Evolutionary conservation across 2,329 filamentous ascomycete genomes (phyloP), one percentile per base, ranked within the genome.

Genomic region (Botrytis squamosa): DNA sequence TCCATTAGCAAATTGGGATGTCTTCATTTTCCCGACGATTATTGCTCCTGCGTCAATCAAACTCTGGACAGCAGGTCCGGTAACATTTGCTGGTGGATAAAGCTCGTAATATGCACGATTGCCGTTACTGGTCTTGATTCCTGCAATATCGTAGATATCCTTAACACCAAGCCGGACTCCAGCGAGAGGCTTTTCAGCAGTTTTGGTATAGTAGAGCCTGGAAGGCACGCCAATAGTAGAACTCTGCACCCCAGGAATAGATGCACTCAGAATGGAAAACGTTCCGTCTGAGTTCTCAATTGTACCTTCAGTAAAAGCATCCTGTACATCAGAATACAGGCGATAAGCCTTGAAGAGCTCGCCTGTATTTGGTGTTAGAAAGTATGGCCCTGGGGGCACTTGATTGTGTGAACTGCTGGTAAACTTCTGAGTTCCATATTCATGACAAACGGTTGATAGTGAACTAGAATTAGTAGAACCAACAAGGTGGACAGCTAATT

Each of bases 81-180:
- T 90, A 4, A 77, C 78, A 2, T 81, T 84, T 0, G 84, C 82
- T 4, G 84, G 78, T 1, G 83, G 82, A 71, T 89, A 87, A 4
- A 91, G 80, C 49, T 85, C 82, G 36, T 85, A 85, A 84, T 87
- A 92, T 2, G 89, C 86, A 46, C 87, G 83, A 72, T 89, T 91
- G 0, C 89, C 90, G 46, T 87, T 83, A 1, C 84, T 84, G 0
- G 88, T 90, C 20, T 84, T 84, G 0, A 90, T 80, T 2, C 90
- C 90, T 36, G 85, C 84, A 57, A 91, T 80, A 75, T 89, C 84
- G 77, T 85, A 89, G 65, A 90, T 88, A 76, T 92, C 90, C 79
- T 92, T 92, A 72, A 91, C 84, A 0, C 85, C 89, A 0, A 91
- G 80, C 29, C 90, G 85, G 5, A 90, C 85, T 29, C 90, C 89